Percentiles rank a stretch among this genome's conserved stretches.
These are phyloP conservation scores for Penicillium sp. DNA, from an alignment of 2,329 filamentous ascomycete species.

Conservation along the genomic window DNA sequence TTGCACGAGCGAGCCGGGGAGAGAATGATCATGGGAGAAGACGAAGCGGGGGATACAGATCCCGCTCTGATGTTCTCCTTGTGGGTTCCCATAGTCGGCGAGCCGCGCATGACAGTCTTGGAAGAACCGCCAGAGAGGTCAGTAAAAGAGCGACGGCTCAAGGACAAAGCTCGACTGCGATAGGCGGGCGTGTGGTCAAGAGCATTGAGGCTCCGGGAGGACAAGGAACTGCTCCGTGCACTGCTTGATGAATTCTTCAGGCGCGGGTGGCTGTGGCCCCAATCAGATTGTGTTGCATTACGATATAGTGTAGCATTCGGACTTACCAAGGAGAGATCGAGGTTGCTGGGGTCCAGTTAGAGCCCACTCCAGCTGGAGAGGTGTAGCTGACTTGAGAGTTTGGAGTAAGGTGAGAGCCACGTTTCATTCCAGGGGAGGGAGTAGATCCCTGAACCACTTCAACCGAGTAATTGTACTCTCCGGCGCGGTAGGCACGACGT, in stretches of 20 bases:
- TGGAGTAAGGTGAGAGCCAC: constrained; percentile 36
- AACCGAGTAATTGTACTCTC: constrained; percentile 68
- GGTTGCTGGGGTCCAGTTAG: constrained; percentile 41
- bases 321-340: constrained; percentile 43
- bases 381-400: constrained; percentile 37
- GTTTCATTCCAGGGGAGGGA: constrained; percentile 38
- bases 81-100: constrained; percentile 30
- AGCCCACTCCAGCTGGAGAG: constrained; percentile 36
- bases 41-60: constrained; percentile 32
- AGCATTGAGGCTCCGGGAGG: constrained; percentile 31
- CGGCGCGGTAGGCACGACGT: constrained; percentile 87
- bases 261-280: constrained; percentile 29
- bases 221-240: constrained; percentile 32
- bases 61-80: constrained; percentile 34
- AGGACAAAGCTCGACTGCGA: constrained; percentile 23
- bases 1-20: constrained; percentile 30
- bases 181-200: constrained; percentile 35
- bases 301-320: background rate
- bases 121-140: constrained; percentile 31
- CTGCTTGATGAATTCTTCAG: constrained; percentile 33
- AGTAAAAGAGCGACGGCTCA: constrained; percentile 24
- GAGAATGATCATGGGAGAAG: constrained; percentile 32
- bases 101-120: constrained; percentile 29
- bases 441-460: constrained; percentile 40
- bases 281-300: constrained; percentile 21